Base-by-base conservation (phyloP, 768 basidiomycete genomes). In the Fomitopsis pulvina region DNA sequence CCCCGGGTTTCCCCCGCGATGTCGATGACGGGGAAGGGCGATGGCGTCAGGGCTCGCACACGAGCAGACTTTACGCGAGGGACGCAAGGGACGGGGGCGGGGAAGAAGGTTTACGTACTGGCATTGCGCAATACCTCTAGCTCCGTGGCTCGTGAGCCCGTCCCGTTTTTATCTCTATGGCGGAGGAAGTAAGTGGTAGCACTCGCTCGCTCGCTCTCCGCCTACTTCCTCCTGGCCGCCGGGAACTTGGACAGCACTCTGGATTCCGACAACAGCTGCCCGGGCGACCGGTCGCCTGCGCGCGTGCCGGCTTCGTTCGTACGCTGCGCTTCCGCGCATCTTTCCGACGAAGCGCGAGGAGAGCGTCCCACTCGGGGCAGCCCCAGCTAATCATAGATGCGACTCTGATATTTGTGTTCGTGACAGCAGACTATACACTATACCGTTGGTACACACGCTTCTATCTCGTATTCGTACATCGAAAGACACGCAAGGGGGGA, bases 401-500 rank as follows among this genome's bases (percentile, higher is more conserved):
- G 11, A 37, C 30, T 45, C 12, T 41, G n/a, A 22, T 37, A 18
- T n/a, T 20, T 22, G 29, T 51, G 53, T 48, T 57, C 39, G 18
- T 49, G 47, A 45, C 49, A 53, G 41, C 48, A 47, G 5, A 11
- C n/a, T n/a, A n/a, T n/a, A n/a, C n/a, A n/a, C n/a, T n/a, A n/a
- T n/a, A n/a, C n/a, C n/a, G n/a, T n/a, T n/a, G n/a, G 4, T 34
- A 27, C 28, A 45, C 30, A 18, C 34, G 50, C 52, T 58, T 55
- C 52, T 55, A 54, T 27, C 26, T 32, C 24, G 30, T 53, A 57
- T 34, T 52, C 55, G 9, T 56, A 56, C 54, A 55, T 32, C 49
- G 47, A 12, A 5, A 37, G 34, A 16, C 34, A 37, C n/a, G n/a
- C 34, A 37, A 37, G 14, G 14, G 4, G 52, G 34, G 29, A 22